phyloP scores from a whole-genome alignment of 768 basidiomycete species.

The Gloeopeniophorella convolvens region DNA sequence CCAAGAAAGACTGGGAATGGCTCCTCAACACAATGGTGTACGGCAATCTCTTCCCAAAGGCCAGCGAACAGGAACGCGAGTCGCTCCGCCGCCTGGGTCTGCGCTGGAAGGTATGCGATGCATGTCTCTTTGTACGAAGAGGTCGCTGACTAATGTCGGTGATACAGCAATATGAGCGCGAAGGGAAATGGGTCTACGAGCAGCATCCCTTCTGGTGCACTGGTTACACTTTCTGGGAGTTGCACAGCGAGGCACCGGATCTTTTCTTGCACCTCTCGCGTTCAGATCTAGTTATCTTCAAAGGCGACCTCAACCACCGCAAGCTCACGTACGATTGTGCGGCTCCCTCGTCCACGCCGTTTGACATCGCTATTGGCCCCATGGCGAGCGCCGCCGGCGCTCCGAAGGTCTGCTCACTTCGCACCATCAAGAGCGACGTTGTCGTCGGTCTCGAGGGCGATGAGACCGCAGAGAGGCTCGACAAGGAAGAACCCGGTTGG shows the following conservation, averaged over 20 bases:
- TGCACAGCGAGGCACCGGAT: conserved; percentile 79
- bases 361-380: conserved; percentile 85
- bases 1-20: conserved; percentile 93
- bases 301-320: conserved; percentile 91
- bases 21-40: conserved; percentile 81
- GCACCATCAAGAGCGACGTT: conserved; percentile 94
- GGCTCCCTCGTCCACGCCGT: conserved; percentile 80
- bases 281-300: conserved; percentile 89
- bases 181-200: conserved; percentile 92
- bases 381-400: conserved; percentile 87
- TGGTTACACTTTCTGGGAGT: conserved; percentile 92
- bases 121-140: neutral
- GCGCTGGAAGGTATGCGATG: conserved; percentile 73
- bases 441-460: conserved; percentile 84
- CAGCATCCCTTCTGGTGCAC: conserved; percentile 94
- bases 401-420: conserved; percentile 76
- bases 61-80: conserved; percentile 71
- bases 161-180: conserved; percentile 82
- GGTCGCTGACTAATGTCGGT: conserved; percentile 6
- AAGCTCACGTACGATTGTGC: conserved; percentile 86
- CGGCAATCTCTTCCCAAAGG: conserved; percentile 86
- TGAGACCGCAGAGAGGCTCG: conserved; percentile 67
- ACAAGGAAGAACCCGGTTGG: conserved; percentile 87
- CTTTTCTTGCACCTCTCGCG: conserved; percentile 87
- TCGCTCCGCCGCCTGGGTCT: conserved; percentile 71